These are phyloP conservation scores for Gracilariopsis chorda DNA, from an alignment of 23 red algal species.

Conservation along the genomic window DNA sequence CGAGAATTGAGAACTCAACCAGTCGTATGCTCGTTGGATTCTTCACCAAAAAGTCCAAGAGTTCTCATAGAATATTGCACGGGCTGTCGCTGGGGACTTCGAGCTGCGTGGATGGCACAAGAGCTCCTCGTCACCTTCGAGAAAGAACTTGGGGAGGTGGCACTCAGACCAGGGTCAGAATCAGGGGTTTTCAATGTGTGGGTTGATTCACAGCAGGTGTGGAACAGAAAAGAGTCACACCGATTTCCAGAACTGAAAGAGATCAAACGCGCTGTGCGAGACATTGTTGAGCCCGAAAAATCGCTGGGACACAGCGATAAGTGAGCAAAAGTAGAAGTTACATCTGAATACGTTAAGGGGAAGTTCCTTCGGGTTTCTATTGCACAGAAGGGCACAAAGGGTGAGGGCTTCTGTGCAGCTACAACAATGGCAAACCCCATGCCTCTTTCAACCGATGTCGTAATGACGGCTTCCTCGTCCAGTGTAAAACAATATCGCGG, in stretches of 20 bases:
- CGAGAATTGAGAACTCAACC: neutral
- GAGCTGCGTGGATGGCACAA: conserved; percentile 74
- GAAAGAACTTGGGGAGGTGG: conserved; percentile 60
- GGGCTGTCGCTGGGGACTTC: conserved; percentile 75
- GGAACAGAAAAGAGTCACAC: conserved; percentile 22
- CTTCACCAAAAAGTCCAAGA: conserved; percentile 21
- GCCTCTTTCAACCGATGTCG: too few species aligned
- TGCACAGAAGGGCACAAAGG: too few species aligned
- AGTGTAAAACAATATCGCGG: too few species aligned
- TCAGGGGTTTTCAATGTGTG: conserved; percentile 58
- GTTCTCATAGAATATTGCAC: conserved; percentile 80
- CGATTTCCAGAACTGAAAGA: conserved; percentile 81
- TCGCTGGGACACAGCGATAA: conserved; percentile 65
- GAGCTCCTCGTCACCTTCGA: conserved; percentile 79
- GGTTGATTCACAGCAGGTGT: conserved; percentile 31
- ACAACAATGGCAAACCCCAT: too few species aligned
- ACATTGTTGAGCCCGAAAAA: conserved; percentile 25
- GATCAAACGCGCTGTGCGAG: conserved; percentile 58
- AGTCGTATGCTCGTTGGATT: neutral
- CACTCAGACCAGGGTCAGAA: conserved; percentile 35
- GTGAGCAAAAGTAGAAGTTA: too few species aligned
- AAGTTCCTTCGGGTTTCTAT: too few species aligned
- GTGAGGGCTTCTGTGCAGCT: too few species aligned
- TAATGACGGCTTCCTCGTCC: too few species aligned
- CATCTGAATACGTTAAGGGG: too few species aligned